These are phyloP conservation scores for Pseudozyma sp. DNA, from an alignment of 1,284 basidiomycete genomes.

Conservation along the genomic window DNA sequence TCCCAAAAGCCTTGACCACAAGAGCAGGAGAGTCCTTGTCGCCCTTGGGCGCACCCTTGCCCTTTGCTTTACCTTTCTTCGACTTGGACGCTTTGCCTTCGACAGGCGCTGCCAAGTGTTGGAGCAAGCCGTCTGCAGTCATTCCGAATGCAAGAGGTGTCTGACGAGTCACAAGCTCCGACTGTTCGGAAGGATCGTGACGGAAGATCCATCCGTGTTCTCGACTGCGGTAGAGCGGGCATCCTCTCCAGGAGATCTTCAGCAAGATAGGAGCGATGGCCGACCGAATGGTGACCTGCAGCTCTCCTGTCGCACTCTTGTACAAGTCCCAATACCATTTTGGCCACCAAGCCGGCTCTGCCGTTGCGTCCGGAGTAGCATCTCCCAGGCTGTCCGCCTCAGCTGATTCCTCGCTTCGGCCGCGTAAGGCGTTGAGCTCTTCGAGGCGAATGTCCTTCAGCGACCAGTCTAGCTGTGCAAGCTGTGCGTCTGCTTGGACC, in stretches of 20 bases:
- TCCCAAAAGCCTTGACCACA: constrained; percentile 34
- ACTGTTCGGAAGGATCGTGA: constrained; percentile 19
- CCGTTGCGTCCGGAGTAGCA: constrained; percentile 8
- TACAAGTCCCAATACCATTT: constrained; percentile 96
- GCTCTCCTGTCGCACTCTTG: constrained; percentile 67
- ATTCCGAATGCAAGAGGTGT: constrained; percentile 51
- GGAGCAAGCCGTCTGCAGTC: constrained; percentile 48
- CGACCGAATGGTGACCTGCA: constrained; percentile 88
- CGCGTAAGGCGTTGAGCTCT: constrained; percentile 26
- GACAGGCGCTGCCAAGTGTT: constrained; percentile 37
- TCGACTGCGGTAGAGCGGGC: constrained; percentile 85
- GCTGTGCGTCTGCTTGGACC: constrained; percentile 33
- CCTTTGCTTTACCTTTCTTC: constrained; percentile 29
- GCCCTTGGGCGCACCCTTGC: constrained; percentile 14
- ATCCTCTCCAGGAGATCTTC: constrained; percentile 85
- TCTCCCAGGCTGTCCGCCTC: constrained; percentile 3
- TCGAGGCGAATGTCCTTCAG: constrained; percentile 39
- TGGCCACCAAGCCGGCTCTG: constrained; percentile 73
- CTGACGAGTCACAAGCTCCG: constrained; percentile 43
- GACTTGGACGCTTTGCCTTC: constrained; percentile 20
- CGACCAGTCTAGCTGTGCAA: constrained; percentile 59
- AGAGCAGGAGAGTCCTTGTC: constrained; percentile 18
- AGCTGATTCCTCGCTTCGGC: constrained; percentile 5
- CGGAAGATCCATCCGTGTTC: constrained; percentile 89
- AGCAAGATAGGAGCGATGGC: constrained; percentile 86